Percentiles rank a stretch among this genome's conserved stretches.
These are phyloP conservation scores for Kodamaea fukazawae DNA, from an alignment of 805 yeast species.

Conservation along the genomic window DNA sequence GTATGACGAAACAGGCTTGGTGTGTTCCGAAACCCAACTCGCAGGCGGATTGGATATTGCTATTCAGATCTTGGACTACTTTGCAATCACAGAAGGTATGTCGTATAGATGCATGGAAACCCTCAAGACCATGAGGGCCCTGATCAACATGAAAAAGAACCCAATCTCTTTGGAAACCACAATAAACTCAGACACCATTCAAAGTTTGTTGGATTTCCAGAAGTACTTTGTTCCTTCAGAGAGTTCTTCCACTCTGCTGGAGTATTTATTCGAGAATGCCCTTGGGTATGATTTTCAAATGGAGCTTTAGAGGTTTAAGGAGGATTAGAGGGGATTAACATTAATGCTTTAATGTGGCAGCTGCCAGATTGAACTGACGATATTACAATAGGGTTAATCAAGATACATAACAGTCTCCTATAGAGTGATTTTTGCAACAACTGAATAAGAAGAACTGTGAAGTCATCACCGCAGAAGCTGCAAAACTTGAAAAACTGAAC, in stretches of 20 bases:
- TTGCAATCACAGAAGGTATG: slow-evolving; percentile 11
- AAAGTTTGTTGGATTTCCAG: slow-evolving; percentile 17
- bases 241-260: slow-evolving; percentile 9
- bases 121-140: background rate
- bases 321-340: too few relatives aligned
- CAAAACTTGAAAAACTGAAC: too few relatives aligned
- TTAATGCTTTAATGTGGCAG: too few relatives aligned
- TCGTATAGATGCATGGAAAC: slow-evolving; percentile 4
- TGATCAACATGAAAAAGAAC: background rate
- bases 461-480: too few relatives aligned
- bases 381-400: too few relatives aligned
- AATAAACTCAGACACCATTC: slow-evolving; percentile 2
- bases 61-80: slow-evolving; percentile 10
- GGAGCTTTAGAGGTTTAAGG: too few relatives aligned
- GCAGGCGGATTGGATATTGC: slow-evolving; percentile 11
- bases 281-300: slow-evolving; percentile 2
- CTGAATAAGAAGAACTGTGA: too few relatives aligned
- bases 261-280: too few relatives aligned
- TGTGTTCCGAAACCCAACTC: slow-evolving; percentile 11
- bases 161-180: background rate
- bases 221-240: slow-evolving; percentile 18
- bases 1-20: slow-evolving; percentile 5
- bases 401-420: too few relatives aligned
- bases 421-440: too few relatives aligned
- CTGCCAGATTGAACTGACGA: too few relatives aligned